These are phyloP conservation scores for Myriosclerotinia curreyana DNA, from an alignment of 2,329 filamentous ascomycete species.

Conservation along the genomic window DNA sequence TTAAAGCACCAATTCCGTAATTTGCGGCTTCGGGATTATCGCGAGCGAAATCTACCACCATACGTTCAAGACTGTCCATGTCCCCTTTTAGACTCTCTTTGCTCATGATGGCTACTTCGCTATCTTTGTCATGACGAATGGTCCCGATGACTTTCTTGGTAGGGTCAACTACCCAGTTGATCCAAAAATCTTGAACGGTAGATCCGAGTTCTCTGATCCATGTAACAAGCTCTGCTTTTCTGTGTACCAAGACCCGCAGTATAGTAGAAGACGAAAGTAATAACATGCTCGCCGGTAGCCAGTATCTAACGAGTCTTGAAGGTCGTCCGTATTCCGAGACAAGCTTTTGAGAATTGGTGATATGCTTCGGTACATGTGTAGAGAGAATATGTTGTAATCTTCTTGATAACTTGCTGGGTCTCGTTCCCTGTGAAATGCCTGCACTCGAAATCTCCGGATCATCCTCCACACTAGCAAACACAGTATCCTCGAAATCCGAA, in stretches of 20 bases:
- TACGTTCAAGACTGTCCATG: slow-evolving; percentile 86
- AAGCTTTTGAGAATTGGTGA: slow-evolving; percentile 52
- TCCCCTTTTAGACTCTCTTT: slow-evolving; percentile 87
- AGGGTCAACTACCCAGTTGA: slow-evolving; percentile 93
- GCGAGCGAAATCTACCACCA: slow-evolving; percentile 94
- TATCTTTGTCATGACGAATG: slow-evolving; percentile 87
- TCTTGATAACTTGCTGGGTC: slow-evolving; percentile 59
- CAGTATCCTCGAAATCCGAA: slow-evolving; percentile 62
- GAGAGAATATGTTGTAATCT: slow-evolving; percentile 69
- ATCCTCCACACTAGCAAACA: slow-evolving; percentile 60
- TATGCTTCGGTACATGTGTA: slow-evolving; percentile 65
- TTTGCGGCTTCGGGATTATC: slow-evolving; percentile 67
- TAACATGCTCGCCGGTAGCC: slow-evolving; percentile 71
- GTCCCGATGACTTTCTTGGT: slow-evolving; percentile 79
- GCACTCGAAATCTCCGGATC: slow-evolving; percentile 56
- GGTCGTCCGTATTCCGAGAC: slow-evolving; percentile 71
- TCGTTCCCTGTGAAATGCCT: slow-evolving; percentile 36
- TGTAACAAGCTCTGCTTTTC: slow-evolving; percentile 69
- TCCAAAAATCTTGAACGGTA: slow-evolving; percentile 86
- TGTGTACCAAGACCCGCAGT: slow-evolving; percentile 72
- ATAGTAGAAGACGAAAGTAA: slow-evolving; percentile 83
- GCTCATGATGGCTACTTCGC: slow-evolving; percentile 96
- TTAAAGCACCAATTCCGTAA: slow-evolving; percentile 51
- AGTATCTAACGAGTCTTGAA: slow-evolving; percentile 74
- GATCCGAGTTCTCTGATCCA: slow-evolving; percentile 78